Evolutionary conservation across 768 basidiomycete genomes (phyloP).

Genomic region (Cyathus striatus): DNA sequence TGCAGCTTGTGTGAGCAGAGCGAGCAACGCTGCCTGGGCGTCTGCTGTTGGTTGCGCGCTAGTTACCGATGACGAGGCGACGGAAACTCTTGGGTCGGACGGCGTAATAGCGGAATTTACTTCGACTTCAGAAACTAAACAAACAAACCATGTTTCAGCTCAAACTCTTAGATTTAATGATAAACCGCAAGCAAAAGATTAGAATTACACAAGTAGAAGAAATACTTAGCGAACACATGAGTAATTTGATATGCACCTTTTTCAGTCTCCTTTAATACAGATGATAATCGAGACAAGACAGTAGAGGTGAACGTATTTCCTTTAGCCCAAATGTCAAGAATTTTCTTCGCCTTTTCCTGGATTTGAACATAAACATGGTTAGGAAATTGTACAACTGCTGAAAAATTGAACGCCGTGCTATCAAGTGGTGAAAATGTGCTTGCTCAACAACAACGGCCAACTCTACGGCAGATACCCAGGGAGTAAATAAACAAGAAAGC

Average conservation of each 20-base stretch:
- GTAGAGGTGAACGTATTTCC: conserved; percentile 80
- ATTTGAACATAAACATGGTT: conserved; percentile 23
- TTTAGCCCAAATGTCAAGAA: conserved; percentile 97
- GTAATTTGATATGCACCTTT: conserved; percentile 85
- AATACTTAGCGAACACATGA: conserved; percentile 80
- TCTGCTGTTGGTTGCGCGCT: conserved; percentile 26
- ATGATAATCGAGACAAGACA: conserved; percentile 68
- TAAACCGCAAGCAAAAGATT: conserved; percentile 44
- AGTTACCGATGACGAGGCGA: no score
- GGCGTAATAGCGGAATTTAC: conserved; percentile 29
- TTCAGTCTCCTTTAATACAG: conserved; percentile 62
- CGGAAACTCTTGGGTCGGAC: no score
- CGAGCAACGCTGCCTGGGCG: conserved; percentile 63
- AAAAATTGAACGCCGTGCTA: no score
- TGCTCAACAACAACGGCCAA: no score
- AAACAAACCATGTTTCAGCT: conserved; percentile 65
- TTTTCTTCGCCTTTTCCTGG: conserved; percentile 96
- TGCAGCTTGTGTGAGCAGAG: conserved; percentile 65
- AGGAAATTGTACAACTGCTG: no score
- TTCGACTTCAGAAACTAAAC: conserved; percentile 59
- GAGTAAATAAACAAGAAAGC: no score
- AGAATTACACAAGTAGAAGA: conserved; percentile 61
- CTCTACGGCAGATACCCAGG: no score
- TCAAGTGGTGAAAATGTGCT: no score
- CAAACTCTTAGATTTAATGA: conserved; percentile 48